phyloP scores from a whole-genome alignment of 352 stramenopile genomes.

The Phytophthora hybrid region DNA sequence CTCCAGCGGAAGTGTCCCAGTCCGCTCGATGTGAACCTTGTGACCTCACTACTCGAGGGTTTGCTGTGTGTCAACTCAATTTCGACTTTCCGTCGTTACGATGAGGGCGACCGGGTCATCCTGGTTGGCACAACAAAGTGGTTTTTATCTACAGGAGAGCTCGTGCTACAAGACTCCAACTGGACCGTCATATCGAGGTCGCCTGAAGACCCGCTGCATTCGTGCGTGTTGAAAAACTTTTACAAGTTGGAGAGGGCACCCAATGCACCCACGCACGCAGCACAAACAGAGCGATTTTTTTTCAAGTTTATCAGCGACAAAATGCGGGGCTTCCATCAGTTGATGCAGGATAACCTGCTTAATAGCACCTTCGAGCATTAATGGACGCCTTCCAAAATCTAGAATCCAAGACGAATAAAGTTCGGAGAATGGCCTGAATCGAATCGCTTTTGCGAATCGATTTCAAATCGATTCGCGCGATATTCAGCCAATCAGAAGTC shows the following conservation, averaged over 20 bases:
- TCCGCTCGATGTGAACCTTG: slow-evolving; percentile 25
- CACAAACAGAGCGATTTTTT: slow-evolving; percentile 6
- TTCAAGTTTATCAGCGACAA: slow-evolving; percentile 16
- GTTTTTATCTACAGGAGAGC: slow-evolving; percentile 23
- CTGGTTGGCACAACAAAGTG: slow-evolving; percentile 26
- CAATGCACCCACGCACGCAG: not conserved
- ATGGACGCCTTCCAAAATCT: no score
- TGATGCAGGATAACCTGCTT: not conserved
- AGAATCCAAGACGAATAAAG: no score
- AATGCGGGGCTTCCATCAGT: slow-evolving; percentile 17
- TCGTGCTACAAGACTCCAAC: slow-evolving; percentile 30
- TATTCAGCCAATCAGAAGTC: no score
- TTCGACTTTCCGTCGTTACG: slow-evolving; percentile 25
- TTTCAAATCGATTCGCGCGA: no score
- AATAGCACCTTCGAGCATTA: not conserved
- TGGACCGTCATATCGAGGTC: slow-evolving; percentile 31
- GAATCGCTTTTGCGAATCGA: no score
- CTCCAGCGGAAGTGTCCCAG: slow-evolving; percentile 6
- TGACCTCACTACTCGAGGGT: slow-evolving; percentile 19
- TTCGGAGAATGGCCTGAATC: no score
- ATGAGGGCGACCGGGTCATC: slow-evolving; percentile 25
- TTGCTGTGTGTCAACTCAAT: slow-evolving; percentile 1
- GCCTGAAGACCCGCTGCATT: not conserved
- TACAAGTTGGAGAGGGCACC: slow-evolving; percentile 23
- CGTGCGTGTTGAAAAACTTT: slow-evolving; percentile 20